These are phyloP conservation scores for Sordaria brevicollis DNA, from an alignment of 495 filamentous ascomycete genomes.

Conservation along the genomic window DNA sequence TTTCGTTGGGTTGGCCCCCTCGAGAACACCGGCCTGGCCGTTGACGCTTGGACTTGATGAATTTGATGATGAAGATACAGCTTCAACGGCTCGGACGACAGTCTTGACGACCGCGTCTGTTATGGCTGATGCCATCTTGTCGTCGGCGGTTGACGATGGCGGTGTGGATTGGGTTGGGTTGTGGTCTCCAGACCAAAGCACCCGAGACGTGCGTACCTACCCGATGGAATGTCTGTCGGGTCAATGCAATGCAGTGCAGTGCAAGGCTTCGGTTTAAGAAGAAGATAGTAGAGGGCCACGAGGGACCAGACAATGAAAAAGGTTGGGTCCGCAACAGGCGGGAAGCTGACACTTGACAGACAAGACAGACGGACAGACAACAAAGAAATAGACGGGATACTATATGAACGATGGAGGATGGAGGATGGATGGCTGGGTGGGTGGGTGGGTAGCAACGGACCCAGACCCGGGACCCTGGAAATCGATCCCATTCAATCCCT, in stretches of 20 bases:
- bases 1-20: slow-evolving; percentile 55
- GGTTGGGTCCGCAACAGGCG: not conserved
- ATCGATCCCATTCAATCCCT: no score
- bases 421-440: no score
- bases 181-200: not conserved
- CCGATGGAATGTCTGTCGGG: not conserved
- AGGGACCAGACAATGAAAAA: not conserved
- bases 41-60: not conserved
- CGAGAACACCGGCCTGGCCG: slow-evolving; percentile 20
- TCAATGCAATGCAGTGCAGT: not conserved
- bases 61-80: not conserved
- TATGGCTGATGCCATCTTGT: not conserved
- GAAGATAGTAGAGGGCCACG: not conserved
- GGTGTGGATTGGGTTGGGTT: not conserved
- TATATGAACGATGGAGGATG: not conserved
- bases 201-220: not conserved
- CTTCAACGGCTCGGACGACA: not conserved
- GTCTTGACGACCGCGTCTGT: not conserved
- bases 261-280: no score
- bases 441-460: not conserved
- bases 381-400: not conserved
- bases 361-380: no score
- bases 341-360: not conserved
- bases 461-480: not conserved
- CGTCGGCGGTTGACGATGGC: not conserved